These are phyloP conservation scores for Claviceps lovelessii DNA, from an alignment of 2,329 filamentous ascomycete species.

Conservation along the genomic window DNA sequence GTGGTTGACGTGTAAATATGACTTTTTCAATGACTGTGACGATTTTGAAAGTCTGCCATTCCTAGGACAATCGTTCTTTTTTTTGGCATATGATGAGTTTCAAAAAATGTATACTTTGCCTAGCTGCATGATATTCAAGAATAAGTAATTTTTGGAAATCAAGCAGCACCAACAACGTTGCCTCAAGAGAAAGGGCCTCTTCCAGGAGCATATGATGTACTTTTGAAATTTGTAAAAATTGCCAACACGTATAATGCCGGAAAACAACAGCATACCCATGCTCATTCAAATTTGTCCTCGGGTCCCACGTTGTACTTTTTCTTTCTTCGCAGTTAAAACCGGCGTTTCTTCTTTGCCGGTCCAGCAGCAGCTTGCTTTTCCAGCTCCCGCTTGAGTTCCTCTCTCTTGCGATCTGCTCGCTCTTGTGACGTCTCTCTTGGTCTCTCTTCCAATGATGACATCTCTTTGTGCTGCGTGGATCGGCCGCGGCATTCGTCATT, in stretches of 20 bases:
- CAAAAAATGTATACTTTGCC: background rate
- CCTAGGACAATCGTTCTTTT: background rate
- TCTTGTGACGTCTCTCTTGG: constrained; percentile 30
- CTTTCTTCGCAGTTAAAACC: constrained; percentile 25
- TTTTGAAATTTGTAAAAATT: background rate
- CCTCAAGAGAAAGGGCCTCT: background rate
- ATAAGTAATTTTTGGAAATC: background rate
- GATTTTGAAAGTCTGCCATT: background rate
- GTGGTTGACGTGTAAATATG: background rate
- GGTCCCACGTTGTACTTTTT: background rate
- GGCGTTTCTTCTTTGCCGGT: constrained; percentile 42
- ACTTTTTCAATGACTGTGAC: background rate
- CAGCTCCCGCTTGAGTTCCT: constrained; percentile 36
- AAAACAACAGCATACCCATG: background rate
- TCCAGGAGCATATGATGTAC: background rate
- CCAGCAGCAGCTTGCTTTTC: constrained; percentile 34
- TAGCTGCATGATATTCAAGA: background rate
- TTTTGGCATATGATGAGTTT: background rate
- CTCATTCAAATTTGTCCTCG: no score
- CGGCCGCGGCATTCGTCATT: constrained; percentile 12
- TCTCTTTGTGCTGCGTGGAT: constrained; percentile 9
- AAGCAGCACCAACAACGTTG: background rate
- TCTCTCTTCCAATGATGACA: constrained; percentile 15
- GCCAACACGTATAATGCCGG: background rate
- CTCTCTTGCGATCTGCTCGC: constrained; percentile 33